Conservation (phyloP, 1,139 yeast genomes). For the Debaryomyces udenii region DNA sequence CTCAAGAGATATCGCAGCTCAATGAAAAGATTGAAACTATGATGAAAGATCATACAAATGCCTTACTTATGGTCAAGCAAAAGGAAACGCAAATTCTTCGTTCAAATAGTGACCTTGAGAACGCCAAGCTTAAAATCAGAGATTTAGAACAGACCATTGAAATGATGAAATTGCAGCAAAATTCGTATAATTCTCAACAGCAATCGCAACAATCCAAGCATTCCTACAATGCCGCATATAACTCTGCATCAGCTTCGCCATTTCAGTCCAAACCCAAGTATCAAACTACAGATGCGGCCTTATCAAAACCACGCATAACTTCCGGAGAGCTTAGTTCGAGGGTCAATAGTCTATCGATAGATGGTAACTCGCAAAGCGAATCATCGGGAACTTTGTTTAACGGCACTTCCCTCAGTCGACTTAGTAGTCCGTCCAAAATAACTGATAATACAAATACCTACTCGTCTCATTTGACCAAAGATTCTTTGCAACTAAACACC, state of each 20-base stretch:
- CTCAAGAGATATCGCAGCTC: constrained; percentile 45
- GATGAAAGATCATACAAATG: constrained; percentile 54
- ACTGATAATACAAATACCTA: constrained; percentile 17
- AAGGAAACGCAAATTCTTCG: constrained; percentile 68
- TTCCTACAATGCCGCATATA: constrained; percentile 5
- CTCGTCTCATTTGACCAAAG: constrained; percentile 18
- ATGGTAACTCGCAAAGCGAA: constrained; percentile 30
- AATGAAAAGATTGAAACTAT: constrained; percentile 37
- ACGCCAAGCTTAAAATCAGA: constrained; percentile 48
- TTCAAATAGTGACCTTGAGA: constrained; percentile 61
- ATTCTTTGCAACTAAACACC: constrained; percentile 35
- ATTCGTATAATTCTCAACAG: constrained; percentile 17
- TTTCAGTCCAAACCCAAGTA: constrained; percentile 1
- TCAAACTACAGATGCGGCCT: constrained; percentile 3
- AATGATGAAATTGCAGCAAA: constrained; percentile 41
- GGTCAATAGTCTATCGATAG: constrained; percentile 50
- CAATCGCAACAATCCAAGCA: constrained; percentile 11
- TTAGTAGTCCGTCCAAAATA: constrained; percentile 23
- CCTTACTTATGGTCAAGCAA: constrained; percentile 57
- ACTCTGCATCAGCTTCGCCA: constrained; percentile 12
- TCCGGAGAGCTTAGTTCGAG: constrained; percentile 48
- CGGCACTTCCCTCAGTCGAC: constrained; percentile 16
- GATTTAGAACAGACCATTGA: constrained; percentile 58
- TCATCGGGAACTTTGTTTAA: constrained; percentile 16
- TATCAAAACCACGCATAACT: constrained; percentile 22